Evolutionary conservation across 1,284 basidiomycete genomes (phyloP), one percentile per base, ranked within the genome.

Genomic region (Amylostereum chailletii): DNA sequence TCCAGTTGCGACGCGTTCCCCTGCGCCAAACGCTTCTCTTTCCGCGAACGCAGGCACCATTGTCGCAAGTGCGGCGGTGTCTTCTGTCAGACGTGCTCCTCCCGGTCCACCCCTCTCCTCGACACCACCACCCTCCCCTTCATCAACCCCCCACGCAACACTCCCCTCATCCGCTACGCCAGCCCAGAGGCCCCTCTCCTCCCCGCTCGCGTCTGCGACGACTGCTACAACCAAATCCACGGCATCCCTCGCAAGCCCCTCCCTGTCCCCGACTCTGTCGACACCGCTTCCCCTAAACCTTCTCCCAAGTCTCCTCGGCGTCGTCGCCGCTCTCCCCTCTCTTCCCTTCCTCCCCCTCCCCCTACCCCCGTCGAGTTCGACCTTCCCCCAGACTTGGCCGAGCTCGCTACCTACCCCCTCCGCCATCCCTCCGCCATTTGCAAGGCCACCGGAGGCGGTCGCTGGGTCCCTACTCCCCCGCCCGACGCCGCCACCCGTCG

Each of bases 61-160:
- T 89, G 86, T 65, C 75, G 86, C 61, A 88, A 88, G 61, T 89
- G 86, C 55, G 86, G 86, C 48, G 84, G 83, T 52, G 67, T 87
- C n/a, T 86, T 81, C 62, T 88, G 84, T 62, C 64, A 63, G 38
- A 62, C 73, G 3, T 87, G 85, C 60, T 76, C 79, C 3, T 67
- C 71, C 10, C 73, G 73, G 47, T 59, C 68, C 6, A 84, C 81
- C 0, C 66, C 74, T 10, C 75, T 88, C 5, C 71, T 88, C 40
- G 85, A 87, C 56, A 76, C 81, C 5, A 74, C 82, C n/a, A 72
- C 72, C 47, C 77, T 89, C 43, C 62, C 69, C 45, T 87, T 87
- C 63, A 64, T 85, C 47, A 70, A 81, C 44, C 86, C 85, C 0
- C 86, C 86, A 0, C 75, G 77, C 50, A 74, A 78, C 58, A 66